These are phyloP conservation scores for Chlorella sp. DNA, from an alignment of 139 green algal genomes.

Conservation along the genomic window DNA sequence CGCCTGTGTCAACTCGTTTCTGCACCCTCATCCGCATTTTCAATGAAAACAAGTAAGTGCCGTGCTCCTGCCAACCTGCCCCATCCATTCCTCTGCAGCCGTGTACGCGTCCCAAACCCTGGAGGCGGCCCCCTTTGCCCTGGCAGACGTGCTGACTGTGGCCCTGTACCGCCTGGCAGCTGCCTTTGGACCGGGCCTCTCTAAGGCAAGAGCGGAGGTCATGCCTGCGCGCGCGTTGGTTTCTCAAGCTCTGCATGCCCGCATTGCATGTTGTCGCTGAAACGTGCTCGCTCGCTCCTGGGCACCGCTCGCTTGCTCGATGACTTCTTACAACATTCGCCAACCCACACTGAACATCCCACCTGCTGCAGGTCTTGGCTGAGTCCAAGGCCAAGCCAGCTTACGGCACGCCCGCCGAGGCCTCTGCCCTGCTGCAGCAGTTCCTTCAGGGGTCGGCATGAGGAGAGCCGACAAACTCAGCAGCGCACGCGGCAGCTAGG, in stretches of 20 bases:
- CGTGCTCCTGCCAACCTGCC: too few relatives aligned
- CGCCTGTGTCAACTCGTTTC: too few relatives aligned
- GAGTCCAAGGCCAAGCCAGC: neutral
- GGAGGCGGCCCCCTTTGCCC: conserved; percentile 10
- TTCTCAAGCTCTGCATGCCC: too few relatives aligned
- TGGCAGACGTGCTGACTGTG: conserved; percentile 32
- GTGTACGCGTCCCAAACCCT: neutral
- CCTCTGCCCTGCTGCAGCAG: conserved; percentile 24
- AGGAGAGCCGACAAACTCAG: neutral
- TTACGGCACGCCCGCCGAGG: conserved; percentile 6
- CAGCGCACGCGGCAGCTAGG: neutral
- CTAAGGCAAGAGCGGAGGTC: neutral
- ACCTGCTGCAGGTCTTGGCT: neutral
- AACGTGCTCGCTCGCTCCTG: too few relatives aligned
- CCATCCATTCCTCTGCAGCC: conserved; percentile 10
- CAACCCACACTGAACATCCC: too few relatives aligned
- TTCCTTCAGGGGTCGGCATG: conserved; percentile 24
- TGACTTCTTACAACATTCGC: too few relatives aligned
- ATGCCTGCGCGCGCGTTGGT: too few relatives aligned
- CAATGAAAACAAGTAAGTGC: too few relatives aligned
- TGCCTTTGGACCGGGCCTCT: conserved; percentile 27
- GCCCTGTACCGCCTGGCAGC: conserved; percentile 6
- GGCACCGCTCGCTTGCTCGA: too few relatives aligned
- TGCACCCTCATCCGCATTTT: too few relatives aligned
- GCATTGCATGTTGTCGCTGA: too few relatives aligned